Evolutionary conservation across 192 early-diverging fungal species (phyloP).

Genomic region (Thamnidium elegans): DNA sequence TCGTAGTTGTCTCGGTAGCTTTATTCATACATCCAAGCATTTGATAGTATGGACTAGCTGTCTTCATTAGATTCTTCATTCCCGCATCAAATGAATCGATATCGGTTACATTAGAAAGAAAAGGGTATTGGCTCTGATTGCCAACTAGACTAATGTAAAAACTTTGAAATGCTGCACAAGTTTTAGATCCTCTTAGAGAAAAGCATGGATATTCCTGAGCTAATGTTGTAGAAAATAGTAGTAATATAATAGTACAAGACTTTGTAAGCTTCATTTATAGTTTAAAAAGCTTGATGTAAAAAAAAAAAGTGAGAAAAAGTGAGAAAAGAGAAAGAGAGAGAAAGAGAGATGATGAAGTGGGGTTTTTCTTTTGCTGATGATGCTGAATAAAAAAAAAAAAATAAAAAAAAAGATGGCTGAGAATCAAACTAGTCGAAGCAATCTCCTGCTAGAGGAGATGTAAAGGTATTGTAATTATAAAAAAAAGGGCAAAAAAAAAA

Average conservation of each 20-base stretch:
- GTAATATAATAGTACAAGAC: no score
- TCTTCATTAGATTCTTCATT: conserved; percentile 21
- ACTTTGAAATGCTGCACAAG: conserved; percentile 30
- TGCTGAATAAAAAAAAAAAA: background rate
- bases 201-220: conserved; percentile 8
- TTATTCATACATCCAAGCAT: conserved; percentile 21
- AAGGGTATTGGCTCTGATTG: conserved; percentile 9
- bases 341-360: background rate
- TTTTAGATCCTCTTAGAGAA: conserved; percentile 21
- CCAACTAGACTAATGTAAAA: conserved; percentile 27
- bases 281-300: conserved; percentile 2
- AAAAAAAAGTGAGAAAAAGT: background rate
- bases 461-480: no score
- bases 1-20: conserved; percentile 4
- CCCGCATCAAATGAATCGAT: conserved; percentile 27
- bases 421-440: background rate
- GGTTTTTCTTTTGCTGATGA: background rate
- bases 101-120: conserved; percentile 14
- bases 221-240: no score
- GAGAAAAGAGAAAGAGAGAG: background rate
- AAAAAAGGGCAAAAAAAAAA: no score
- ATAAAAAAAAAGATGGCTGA: background rate
- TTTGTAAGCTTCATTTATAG: background rate
- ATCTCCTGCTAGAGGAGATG: background rate
- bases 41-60: conserved; percentile 18